Conservation (phyloP, 345 rosid species). For the Aquilaria sinensis region DNA sequence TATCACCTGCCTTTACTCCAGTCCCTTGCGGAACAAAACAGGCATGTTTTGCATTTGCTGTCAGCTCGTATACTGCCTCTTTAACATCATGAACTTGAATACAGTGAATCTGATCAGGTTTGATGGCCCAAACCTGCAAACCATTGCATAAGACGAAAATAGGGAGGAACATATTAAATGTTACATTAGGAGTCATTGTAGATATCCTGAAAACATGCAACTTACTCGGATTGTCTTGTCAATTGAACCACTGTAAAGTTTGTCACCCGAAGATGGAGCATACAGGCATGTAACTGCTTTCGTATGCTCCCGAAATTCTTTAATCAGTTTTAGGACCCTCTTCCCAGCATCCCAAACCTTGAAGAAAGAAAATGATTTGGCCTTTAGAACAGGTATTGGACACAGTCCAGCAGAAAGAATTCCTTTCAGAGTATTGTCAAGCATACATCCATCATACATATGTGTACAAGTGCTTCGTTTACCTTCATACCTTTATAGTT, state of each 20-base stretch:
- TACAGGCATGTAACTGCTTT: slow-evolving; percentile 56
- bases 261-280: slow-evolving; percentile 41
- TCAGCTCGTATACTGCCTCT: slow-evolving; percentile 40
- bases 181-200: not conserved
- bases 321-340: slow-evolving; percentile 33
- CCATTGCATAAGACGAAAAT: not conserved
- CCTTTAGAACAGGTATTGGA: not conserved
- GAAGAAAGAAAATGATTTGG: not conserved
- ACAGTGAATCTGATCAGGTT: slow-evolving; percentile 46
- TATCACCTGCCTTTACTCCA: slow-evolving; percentile 46
- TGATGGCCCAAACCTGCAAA: slow-evolving; percentile 50
- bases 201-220: not conserved
- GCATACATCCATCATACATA: slow-evolving; percentile 2
- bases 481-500: slow-evolving; percentile 46
- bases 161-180: too few species aligned
- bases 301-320: slow-evolving; percentile 49
- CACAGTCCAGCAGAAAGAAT: not conserved
- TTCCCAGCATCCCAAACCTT: slow-evolving; percentile 59
- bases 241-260: slow-evolving; percentile 54
- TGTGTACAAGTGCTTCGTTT: not conserved
- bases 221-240: slow-evolving; percentile 65
- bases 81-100: slow-evolving; percentile 61
- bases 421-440: not conserved
- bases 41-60: slow-evolving; percentile 39
- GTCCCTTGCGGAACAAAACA: slow-evolving; percentile 49